These are phyloP conservation scores for Didymella segeticola DNA, from an alignment of 2,329 filamentous ascomycete genomes.

Conservation along the genomic window DNA sequence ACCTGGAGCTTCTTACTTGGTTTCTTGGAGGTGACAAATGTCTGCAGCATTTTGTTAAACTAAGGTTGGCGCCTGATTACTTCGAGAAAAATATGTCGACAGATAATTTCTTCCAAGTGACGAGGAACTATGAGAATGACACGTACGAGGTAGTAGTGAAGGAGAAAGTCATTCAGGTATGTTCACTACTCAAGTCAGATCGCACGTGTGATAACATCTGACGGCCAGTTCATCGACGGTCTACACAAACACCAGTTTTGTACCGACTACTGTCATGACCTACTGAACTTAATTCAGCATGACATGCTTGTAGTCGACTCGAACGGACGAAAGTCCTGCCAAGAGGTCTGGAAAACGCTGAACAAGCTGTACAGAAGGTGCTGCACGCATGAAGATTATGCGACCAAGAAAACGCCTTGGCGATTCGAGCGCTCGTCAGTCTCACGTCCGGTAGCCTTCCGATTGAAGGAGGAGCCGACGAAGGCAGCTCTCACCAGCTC, in stretches of 20 bases:
- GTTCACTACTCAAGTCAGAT: not conserved
- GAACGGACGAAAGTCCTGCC: not conserved
- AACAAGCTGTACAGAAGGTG: not conserved
- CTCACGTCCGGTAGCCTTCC: no score
- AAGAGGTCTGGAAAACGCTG: not conserved
- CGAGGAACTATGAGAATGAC: not conserved
- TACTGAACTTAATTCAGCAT: not conserved
- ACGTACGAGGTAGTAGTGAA: slow-evolving; percentile 2
- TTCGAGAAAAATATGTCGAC: not conserved
- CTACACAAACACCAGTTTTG: slow-evolving; percentile 15
- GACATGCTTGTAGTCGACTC: not conserved
- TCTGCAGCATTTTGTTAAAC: not conserved
- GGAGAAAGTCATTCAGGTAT: slow-evolving; percentile 1
- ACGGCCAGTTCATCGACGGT: slow-evolving; percentile 9
- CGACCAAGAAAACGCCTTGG: no score
- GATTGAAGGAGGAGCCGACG: no score
- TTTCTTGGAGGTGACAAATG: slow-evolving; percentile 14
- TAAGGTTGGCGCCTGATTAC: not conserved
- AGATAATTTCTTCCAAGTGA: slow-evolving; percentile 11
- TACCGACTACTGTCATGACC: slow-evolving; percentile 15
- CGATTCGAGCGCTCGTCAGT: no score
- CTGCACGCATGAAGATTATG: no score
- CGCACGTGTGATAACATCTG: not conserved
- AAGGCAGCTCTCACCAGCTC: no score
- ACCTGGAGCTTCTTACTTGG: slow-evolving; percentile 25